Percentiles rank a stretch among this genome's conserved stretches.
Evolutionary conservation across 192 early-diverging fungal species (phyloP).

Genomic region (Gamsiella multidivaricata): DNA sequence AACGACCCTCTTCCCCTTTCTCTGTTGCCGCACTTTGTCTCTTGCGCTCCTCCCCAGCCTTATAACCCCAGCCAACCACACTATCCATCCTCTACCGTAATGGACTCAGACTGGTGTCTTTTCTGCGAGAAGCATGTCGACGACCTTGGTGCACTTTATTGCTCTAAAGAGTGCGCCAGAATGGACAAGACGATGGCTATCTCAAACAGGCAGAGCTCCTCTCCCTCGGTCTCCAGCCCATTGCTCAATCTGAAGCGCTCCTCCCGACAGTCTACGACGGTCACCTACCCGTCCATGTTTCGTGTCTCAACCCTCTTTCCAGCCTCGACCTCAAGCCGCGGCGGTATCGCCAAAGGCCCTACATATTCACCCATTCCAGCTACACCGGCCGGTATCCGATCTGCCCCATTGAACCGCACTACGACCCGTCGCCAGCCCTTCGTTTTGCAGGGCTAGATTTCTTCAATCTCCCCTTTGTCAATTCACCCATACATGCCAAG

Average conservation of each 20-base stretch:
- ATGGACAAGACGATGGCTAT: constrained; percentile 36
- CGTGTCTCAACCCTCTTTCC: constrained; percentile 31
- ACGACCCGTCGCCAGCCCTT: constrained; percentile 38
- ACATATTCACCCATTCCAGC: constrained; percentile 28
- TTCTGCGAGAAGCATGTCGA: constrained; percentile 55
- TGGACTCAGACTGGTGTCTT: constrained; percentile 54
- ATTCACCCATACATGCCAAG: too few relatives aligned
- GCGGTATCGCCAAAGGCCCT: constrained; percentile 31
- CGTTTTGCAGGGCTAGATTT: constrained; percentile 21
- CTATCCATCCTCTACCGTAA: neutral
- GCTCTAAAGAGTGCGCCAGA: constrained; percentile 43
- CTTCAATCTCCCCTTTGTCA: neutral
- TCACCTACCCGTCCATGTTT: constrained; percentile 38
- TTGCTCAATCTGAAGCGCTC: constrained; percentile 19
- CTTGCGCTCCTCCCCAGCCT: neutral
- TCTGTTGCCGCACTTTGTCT: neutral
- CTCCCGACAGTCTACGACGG: constrained; percentile 19
- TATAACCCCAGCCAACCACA: neutral
- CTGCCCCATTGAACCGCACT: constrained; percentile 14
- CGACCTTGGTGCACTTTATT: constrained; percentile 39
- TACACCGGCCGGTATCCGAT: constrained; percentile 28
- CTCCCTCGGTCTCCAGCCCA: neutral
- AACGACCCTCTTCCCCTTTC: constrained; percentile 1
- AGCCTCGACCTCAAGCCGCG: constrained; percentile 32
- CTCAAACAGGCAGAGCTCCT: constrained; percentile 8